These are phyloP conservation scores for Colletotrichum tropicale DNA, from an alignment of 2,329 filamentous ascomycete genomes.

Conservation along the genomic window DNA sequence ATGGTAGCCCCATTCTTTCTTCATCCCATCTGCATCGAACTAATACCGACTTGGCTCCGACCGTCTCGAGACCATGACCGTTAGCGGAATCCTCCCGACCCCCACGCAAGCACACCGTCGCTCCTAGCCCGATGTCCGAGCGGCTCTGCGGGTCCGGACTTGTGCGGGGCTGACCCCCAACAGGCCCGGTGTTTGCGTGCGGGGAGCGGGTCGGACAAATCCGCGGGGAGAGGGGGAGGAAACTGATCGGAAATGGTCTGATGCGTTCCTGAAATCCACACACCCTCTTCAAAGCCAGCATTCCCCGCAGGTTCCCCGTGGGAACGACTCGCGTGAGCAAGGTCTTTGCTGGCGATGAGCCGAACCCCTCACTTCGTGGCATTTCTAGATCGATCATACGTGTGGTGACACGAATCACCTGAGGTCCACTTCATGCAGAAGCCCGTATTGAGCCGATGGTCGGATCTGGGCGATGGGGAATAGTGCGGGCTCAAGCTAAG, in stretches of 20 bases:
- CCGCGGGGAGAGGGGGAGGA: neutral
- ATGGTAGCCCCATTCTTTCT: neutral
- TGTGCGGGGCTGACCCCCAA: conserved; percentile 7
- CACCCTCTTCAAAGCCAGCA: neutral
- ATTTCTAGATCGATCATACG: neutral
- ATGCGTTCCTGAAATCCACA: neutral
- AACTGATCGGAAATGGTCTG: neutral
- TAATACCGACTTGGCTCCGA: neutral
- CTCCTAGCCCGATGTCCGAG: neutral
- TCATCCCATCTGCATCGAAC: neutral
- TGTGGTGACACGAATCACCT: neutral
- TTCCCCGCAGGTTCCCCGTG: conserved; percentile 2
- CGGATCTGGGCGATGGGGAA: neutral
- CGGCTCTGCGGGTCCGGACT: conserved; percentile 8
- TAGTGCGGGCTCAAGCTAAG: neutral
- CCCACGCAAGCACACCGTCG: neutral
- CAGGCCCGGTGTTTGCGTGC: neutral
- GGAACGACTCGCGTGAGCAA: neutral
- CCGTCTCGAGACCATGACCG: neutral
- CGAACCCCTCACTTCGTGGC: neutral
- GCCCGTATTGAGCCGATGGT: neutral
- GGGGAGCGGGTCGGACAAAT: neutral
- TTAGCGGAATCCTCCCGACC: neutral
- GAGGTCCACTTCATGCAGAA: neutral
- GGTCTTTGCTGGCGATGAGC: neutral